phyloP scores from a whole-genome alignment of 1,284 basidiomycete species.

The Malassezia brasiliensis region DNA sequence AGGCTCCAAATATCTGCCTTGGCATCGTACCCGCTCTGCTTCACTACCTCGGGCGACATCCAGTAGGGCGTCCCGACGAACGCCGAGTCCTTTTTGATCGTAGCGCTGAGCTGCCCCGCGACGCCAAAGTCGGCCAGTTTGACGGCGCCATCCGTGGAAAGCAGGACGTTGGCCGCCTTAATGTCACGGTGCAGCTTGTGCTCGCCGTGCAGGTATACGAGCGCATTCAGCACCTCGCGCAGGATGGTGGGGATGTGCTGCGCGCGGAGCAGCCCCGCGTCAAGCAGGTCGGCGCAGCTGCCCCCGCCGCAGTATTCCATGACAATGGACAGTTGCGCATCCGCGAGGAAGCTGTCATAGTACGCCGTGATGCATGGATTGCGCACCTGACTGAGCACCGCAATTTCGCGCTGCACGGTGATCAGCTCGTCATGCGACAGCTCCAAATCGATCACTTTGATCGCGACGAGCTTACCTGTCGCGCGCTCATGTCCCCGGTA shows the following conservation, averaged over 20 bases:
- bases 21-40: constrained; percentile 96
- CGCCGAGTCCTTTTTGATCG: constrained; percentile 93
- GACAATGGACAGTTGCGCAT: constrained; percentile 92
- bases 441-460: constrained; percentile 97
- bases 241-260: constrained; percentile 92
- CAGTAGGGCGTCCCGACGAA: constrained; percentile 99
- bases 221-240: constrained; percentile 88
- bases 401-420: constrained; percentile 85
- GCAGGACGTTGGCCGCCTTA: constrained; percentile 94
- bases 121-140: constrained; percentile 99
- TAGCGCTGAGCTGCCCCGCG: constrained; percentile 91
- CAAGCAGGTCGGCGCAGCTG: constrained; percentile 90
- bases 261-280: constrained; percentile 90
- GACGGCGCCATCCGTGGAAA: constrained; percentile 81
- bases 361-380: constrained; percentile 99
- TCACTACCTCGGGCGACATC: constrained; percentile 99
- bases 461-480: constrained; percentile 60
- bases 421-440: constrained; percentile 96
- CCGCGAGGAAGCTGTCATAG: constrained; percentile 82
- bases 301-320: constrained; percentile 99
- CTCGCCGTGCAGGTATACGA: constrained; percentile 83
- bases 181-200: constrained; percentile 97
- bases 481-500: constrained; percentile 40
- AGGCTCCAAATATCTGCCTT: constrained; percentile 99
- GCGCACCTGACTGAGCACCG: constrained; percentile 97